Conservation (phyloP, 2,329 filamentous ascomycete species). For the Monilinia vaccinii-corymbosi region DNA sequence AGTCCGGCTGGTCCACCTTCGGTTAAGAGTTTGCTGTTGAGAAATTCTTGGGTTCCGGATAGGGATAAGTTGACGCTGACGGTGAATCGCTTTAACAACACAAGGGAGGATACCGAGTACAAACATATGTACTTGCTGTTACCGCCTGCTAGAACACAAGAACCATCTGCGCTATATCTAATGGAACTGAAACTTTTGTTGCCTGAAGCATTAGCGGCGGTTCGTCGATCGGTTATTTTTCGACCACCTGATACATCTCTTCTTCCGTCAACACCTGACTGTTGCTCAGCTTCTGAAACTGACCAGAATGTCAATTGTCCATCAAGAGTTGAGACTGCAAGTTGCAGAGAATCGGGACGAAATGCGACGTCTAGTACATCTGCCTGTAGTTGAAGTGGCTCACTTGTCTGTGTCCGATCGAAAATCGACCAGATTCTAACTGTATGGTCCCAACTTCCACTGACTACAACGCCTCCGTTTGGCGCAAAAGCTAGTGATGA, state of each 20-base stretch:
- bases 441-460: constrained; percentile 93
- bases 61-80: constrained; percentile 93
- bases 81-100: constrained; percentile 88
- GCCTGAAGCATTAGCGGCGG: constrained; percentile 80
- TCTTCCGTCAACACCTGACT: constrained; percentile 77
- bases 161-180: constrained; percentile 85
- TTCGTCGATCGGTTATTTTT: constrained; percentile 77
- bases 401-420: constrained; percentile 84
- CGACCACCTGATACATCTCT: constrained; percentile 90
- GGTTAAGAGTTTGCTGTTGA: constrained; percentile 86
- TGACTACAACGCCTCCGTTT: constrained; percentile 74
- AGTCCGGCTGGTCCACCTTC: constrained; percentile 79
- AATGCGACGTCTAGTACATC: constrained; percentile 83
- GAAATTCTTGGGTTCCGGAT: constrained; percentile 91
- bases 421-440: constrained; percentile 97
- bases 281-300: constrained; percentile 76
- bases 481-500: constrained; percentile 82
- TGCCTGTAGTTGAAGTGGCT: constrained; percentile 83
- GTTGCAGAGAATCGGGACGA: constrained; percentile 80
- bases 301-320: constrained; percentile 95
- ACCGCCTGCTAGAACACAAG: constrained; percentile 79
- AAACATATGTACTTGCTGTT: constrained; percentile 99
- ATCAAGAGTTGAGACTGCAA: constrained; percentile 87
- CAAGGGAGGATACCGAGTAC: constrained; percentile 89
- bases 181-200: constrained; percentile 88